These are phyloP conservation scores for Metschnikowia gruessii DNA, from an alignment of 805 yeast species.

Conservation along the genomic window DNA sequence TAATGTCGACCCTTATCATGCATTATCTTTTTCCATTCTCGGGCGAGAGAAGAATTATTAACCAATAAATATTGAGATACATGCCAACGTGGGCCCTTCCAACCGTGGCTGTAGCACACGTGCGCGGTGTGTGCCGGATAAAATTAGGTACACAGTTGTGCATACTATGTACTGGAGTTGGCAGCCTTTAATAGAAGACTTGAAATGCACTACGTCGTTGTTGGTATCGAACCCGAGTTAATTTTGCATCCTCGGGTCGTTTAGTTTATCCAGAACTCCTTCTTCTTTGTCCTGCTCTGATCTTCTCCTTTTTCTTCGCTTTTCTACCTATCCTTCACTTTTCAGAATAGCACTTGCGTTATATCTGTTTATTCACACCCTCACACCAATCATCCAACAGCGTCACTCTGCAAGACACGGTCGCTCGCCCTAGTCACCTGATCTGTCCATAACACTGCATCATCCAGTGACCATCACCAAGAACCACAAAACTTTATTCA, in stretches of 20 bases:
- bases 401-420: neutral
- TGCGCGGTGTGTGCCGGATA: slow-evolving; percentile 1
- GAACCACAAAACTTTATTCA: neutral
- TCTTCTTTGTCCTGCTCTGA: too few species aligned
- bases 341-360: too few species aligned
- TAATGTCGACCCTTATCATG: too few species aligned
- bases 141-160: slow-evolving; percentile 1
- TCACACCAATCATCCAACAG: too few species aligned
- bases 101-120: slow-evolving; percentile 5
- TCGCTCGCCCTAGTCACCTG: slow-evolving; percentile 2
- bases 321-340: too few species aligned
- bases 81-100: slow-evolving; percentile 8
- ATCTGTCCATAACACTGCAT: neutral
- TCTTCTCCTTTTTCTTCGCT: too few species aligned
- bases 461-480: neutral
- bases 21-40: neutral
- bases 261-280: too few species aligned
- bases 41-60: neutral
- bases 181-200: neutral
- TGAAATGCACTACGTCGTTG: neutral
- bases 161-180: neutral
- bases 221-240: neutral
- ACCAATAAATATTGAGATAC: neutral
- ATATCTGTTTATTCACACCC: neutral
- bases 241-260: neutral